Evolutionary conservation across 1,139 yeast genomes (phyloP), one percentile per base, ranked within the genome.

Genomic region (Yamadazyma diddensiae): DNA sequence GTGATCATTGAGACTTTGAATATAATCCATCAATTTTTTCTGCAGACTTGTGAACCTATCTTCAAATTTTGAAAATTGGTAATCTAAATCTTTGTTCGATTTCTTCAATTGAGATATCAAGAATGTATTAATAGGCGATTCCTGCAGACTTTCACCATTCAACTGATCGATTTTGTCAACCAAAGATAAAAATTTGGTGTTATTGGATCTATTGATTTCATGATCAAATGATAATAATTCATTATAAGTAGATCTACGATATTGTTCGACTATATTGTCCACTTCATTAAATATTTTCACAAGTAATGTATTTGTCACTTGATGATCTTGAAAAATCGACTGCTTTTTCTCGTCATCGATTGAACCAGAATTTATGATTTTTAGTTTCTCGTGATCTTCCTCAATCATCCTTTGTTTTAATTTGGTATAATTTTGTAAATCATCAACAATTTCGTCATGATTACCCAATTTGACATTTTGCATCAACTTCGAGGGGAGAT

Each of bases 361-460:
- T 3, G 14, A 16, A 1, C 18, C 12, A 3, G 29, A 25, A 3
- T 24, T 5, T 7, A 32, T 16, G 31, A 3, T 33, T 30, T 25
- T 43, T 33, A 34, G 45, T 32, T 49, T 44, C 9, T 41, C 33
- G 34, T 46, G 35, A 27, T 53, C 53, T 25, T 41, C 30, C 18
- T 33, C 47, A 39, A 44, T 39, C 31, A 59, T 39, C 26, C 41
- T 42, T 28, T 49, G 34, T 38, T 52, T 54, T 42, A 60, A 57
- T 34, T 42, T 43, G 29, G 69, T 55, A 36, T 83, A 92, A 27
- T 70, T 60, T 33, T 77, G 69, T 53, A 86, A 87, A 45, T 82
- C 87, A 29, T 79, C 73, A 28, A 87, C 65, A 28, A 92, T 70
- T 25, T 75, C 70, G 36, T 82, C 85, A 48, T 85, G 90, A 46